Evolutionary conservation across 1,284 basidiomycete genomes (phyloP).

Genomic region (Papiliotrema flavescens): DNA sequence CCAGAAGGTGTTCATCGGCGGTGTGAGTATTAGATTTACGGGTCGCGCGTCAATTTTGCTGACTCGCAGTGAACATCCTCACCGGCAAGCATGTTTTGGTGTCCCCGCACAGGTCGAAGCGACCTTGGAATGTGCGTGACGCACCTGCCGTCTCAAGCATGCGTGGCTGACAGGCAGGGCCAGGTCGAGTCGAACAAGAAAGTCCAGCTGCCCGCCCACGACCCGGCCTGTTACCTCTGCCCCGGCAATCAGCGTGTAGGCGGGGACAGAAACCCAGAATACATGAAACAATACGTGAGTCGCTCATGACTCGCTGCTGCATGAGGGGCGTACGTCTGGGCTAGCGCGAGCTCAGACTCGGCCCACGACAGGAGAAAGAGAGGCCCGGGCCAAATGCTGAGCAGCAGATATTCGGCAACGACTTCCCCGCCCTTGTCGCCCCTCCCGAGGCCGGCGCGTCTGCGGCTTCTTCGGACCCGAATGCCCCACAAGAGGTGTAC

Average conservation of each 20-base stretch:
- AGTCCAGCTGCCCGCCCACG: constrained; percentile 62
- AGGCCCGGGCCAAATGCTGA: constrained; percentile 1
- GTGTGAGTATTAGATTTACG: neutral
- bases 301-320: no score
- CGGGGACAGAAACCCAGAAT: constrained; percentile 67
- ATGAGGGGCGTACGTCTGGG: no score
- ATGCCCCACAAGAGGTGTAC: constrained; percentile 59
- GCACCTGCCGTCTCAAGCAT: neutral
- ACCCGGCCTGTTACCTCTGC: constrained; percentile 82
- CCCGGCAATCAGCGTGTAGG: constrained; percentile 80
- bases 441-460: neutral
- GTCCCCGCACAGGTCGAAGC: constrained; percentile 65
- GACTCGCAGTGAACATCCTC: constrained; percentile 45
- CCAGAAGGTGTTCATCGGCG: neutral
- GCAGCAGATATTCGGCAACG: constrained; percentile 65
- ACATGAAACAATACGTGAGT: constrained; percentile 61
- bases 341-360: no score
- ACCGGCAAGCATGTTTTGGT: constrained; percentile 64
- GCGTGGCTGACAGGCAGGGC: constrained; percentile 52
- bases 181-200: constrained; percentile 68
- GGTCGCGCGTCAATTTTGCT: neutral
- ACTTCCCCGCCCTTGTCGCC: constrained; percentile 77
- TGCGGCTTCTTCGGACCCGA: no score
- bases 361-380: no score
- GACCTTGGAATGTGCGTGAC: constrained; percentile 41